phyloP scores from a whole-genome alignment of 106 monocot genomes.

The Allium fistulosum region DNA sequence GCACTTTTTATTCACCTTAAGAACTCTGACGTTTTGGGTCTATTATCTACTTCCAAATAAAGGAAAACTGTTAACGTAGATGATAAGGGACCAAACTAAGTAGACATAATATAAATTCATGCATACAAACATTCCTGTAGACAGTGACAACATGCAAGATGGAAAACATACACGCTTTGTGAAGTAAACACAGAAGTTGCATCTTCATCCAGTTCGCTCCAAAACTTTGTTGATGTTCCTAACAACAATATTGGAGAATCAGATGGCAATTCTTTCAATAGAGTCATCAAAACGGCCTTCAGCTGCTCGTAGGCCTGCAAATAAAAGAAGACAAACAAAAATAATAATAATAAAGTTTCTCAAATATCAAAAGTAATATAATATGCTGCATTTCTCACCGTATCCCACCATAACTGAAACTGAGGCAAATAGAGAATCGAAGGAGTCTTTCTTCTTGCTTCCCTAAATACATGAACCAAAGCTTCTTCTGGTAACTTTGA shows the following conservation, averaged over 20 bases:
- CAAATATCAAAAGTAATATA: conserved; percentile 2
- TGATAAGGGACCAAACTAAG: too few relatives aligned
- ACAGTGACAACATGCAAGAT: too few relatives aligned
- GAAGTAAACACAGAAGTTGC: conserved; percentile 36
- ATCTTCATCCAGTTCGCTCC: conserved; percentile 38
- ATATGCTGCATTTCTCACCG: conserved; percentile 41
- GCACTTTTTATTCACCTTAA: too few relatives aligned
- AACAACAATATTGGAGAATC: conserved; percentile 46
- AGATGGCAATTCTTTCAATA: conserved; percentile 59
- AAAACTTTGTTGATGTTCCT: conserved; percentile 43
- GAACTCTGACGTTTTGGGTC: too few relatives aligned
- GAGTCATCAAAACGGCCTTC: conserved; percentile 57
- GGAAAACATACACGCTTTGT: conserved; percentile 32
- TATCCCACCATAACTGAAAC: conserved; percentile 99
- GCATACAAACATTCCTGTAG: too few relatives aligned
- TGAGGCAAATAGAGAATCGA: conserved; percentile 92
- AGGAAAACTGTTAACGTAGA: too few relatives aligned
- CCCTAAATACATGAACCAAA: conserved; percentile 96
- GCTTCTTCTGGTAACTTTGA: conserved; percentile 98
- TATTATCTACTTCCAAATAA: too few relatives aligned
- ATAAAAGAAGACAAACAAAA: conserved; percentile 10
- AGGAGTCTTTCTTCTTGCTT: conserved; percentile 91
- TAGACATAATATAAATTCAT: too few relatives aligned
- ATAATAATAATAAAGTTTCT: background rate
- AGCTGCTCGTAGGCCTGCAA: conserved; percentile 60